Base-by-base conservation (phyloP, 2,329 filamentous ascomycete genomes). In the Colletotrichum theobromicola region DNA sequence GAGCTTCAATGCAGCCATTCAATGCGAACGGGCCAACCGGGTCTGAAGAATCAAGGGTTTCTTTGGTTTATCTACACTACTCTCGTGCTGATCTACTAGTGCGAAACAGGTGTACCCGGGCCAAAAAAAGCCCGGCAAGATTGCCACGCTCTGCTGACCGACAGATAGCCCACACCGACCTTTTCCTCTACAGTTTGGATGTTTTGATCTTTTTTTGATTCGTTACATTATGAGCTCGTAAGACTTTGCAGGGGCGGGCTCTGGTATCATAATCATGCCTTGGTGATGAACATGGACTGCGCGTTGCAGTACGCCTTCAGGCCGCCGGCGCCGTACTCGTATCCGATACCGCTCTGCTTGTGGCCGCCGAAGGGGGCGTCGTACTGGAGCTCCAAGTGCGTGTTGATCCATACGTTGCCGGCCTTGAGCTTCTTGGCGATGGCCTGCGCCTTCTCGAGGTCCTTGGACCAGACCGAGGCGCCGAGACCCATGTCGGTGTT, bases 381-480 rank as follows among this genome's bases (percentile, higher is more conserved):
- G 0, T 81, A 81, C 4, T 79, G 76, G 2, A 81, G 77, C 78
- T 91, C 90, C 77, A 91, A 83, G 77, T 87, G 90, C 13, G 66
- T 85, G 81, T 93, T 93, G 77, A 93, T 88, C 88, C 90, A 93
- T 2, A 93, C 88, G n/a, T 83, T 88, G 2, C 91, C 91, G 0
- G 89, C 87, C 78, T 92, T 87, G 24, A 93, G 80, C 66, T 87
- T 85, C 53, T 86, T 80, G 0, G 88, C 91, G 50, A 93, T 88
- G 10, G 83, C 82, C 50, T 86, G 85, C 0, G 90, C 91, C 12
- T 85, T 83, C 2, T 83, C 82, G 2, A 90, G 72, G 75, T 93
- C 89, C 30, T 84, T 85, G n/a, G 85, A 88, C 85, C 90, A 93
- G 0, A 93, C 87, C 0, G 90, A 91, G 3, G 89, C 87, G 1